Evolutionary conservation across 192 early-diverging fungal species (phyloP).

Genomic region (Rhizoclosmatium sp.): DNA sequence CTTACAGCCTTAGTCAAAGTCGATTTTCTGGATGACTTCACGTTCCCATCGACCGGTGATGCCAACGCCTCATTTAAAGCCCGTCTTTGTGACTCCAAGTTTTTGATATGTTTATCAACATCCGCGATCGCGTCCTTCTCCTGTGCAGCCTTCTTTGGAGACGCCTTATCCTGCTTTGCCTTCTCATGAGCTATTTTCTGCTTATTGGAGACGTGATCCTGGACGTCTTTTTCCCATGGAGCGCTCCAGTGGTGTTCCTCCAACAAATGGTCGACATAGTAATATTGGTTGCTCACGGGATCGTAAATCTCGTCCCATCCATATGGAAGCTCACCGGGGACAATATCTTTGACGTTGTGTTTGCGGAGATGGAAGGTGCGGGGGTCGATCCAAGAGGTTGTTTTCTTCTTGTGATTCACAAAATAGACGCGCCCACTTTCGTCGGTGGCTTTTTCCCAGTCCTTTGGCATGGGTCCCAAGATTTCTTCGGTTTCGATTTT

Average conservation of each 20-base stretch:
- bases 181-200: conserved; percentile 34
- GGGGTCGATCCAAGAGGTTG: conserved; percentile 60
- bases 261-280: conserved; percentile 43
- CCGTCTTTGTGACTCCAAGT: conserved; percentile 27
- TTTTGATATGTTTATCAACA: conserved; percentile 26
- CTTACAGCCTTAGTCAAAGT: conserved; percentile 19
- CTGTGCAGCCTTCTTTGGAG: conserved; percentile 15
- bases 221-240: conserved; percentile 36
- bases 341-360: conserved; percentile 52
- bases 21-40: conserved; percentile 7
- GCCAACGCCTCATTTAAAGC: conserved; percentile 29
- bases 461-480: conserved; percentile 44
- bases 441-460: conserved; percentile 47
- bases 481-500: conserved; percentile 51
- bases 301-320: conserved; percentile 49
- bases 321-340: conserved; percentile 51
- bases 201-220: conserved; percentile 34
- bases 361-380: conserved; percentile 46
- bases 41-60: not conserved
- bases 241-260: conserved; percentile 47
- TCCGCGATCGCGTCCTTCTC: conserved; percentile 16
- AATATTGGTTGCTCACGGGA: conserved; percentile 37
- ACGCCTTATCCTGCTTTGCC: conserved; percentile 7
- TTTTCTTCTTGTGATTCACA: conserved; percentile 56
- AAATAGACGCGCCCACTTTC: conserved; percentile 49